A percentile compares a stretch with the other conserved stretches of the same genome.
These are phyloP conservation scores for Aspergillus diversus DNA, from an alignment of 495 filamentous ascomycete species.

Conservation along the genomic window DNA sequence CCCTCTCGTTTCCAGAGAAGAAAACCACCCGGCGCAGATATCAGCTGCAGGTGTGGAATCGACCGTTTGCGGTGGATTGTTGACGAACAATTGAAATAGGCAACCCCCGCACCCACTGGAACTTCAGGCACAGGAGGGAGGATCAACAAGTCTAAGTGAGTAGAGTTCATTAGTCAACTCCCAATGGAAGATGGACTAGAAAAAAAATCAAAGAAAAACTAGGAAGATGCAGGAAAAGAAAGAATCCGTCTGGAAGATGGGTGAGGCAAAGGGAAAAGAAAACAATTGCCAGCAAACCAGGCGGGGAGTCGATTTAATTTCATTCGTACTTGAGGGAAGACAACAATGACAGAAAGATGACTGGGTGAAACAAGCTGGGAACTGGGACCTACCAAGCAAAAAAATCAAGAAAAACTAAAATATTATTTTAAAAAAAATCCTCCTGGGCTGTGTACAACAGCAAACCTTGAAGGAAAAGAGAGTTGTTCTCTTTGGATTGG, in stretches of 20 bases:
- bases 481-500: neutral
- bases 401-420: conserved; percentile 5
- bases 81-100: conserved; percentile 30
- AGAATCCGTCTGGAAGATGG: conserved; percentile 10
- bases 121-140: conserved; percentile 18
- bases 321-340: conserved; percentile 7
- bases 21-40: neutral
- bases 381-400: neutral
- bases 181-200: conserved; percentile 3
- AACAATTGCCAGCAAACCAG: conserved; percentile 12
- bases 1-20: neutral
- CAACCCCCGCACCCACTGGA: conserved; percentile 24
- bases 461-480: neutral
- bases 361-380: neutral
- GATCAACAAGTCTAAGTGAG: conserved; percentile 6
- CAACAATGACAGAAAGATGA: conserved; percentile 4
- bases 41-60: conserved; percentile 21
- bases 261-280: conserved; percentile 15
- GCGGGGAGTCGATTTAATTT: conserved; percentile 16
- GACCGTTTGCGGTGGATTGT: conserved; percentile 45
- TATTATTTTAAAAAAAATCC: neutral
- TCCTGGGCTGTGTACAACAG: no score
- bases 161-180: conserved; percentile 15
- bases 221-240: conserved; percentile 9
- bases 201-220: conserved; percentile 11